These are phyloP conservation scores for Termitomyces eurrhizus DNA, from an alignment of 768 basidiomycete genomes.

Conservation along the genomic window DNA sequence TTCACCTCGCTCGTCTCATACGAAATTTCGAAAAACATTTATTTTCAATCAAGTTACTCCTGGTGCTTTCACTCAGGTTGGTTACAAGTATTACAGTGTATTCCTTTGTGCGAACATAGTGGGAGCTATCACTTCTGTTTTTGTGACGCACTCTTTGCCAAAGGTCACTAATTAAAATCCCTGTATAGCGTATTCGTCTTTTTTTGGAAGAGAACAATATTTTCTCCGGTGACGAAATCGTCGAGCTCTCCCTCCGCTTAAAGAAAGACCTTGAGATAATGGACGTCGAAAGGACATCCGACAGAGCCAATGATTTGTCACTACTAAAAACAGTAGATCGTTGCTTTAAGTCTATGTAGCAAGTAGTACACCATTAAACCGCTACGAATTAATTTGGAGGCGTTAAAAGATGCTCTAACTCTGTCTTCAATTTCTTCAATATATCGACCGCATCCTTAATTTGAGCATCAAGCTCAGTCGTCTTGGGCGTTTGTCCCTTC, in stretches of 20 bases:
- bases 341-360: neutral
- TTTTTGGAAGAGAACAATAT: neutral
- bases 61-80: neutral
- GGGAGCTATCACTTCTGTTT: neutral
- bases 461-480: slow-evolving; percentile 56
- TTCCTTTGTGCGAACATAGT: neutral
- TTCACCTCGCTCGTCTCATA: neutral
- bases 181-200: neutral
- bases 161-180: neutral
- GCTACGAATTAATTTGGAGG: neutral
- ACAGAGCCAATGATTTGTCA: neutral
- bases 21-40: neutral
- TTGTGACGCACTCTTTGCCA: neutral
- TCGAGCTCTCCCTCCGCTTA: neutral
- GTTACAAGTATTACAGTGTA: neutral
- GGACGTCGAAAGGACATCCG: neutral
- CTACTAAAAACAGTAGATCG: neutral
- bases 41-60: neutral
- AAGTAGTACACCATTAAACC: neutral
- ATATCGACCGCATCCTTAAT: slow-evolving; percentile 57
- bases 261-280: neutral
- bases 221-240: neutral
- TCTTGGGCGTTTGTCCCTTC: slow-evolving; percentile 60
- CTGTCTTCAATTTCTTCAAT: slow-evolving; percentile 63
- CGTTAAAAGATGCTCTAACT: slow-evolving; percentile 33